Base-by-base conservation (phyloP, 78 protist genomes). In the Guillardia theta region DNA sequence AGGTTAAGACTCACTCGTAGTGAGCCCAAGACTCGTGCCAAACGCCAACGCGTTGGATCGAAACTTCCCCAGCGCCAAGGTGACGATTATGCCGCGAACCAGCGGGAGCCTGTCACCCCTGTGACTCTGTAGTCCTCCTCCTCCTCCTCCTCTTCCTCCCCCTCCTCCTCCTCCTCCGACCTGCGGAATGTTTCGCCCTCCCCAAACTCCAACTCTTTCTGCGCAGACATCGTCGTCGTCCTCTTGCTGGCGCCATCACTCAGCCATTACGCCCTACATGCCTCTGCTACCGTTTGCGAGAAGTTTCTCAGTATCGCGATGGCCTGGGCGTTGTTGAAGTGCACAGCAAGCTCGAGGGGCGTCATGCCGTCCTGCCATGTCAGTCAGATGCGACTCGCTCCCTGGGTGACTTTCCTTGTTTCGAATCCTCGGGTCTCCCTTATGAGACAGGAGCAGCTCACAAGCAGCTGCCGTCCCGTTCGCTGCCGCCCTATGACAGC, bases 321-420 rank as follows among this genome's bases (percentile, higher is more conserved):
- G 39, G 70, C 27, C 70, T 58, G 87, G 1, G 87, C 87, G 41
- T 70, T 70, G 87, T 70, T 70, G 87, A 70, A 70, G 44, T 70
- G 87, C 45, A 10, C 41, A 1, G 87, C 87, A 0, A 70, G 87
- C 87, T 70, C 87, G 9, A 70, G 33, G 30, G 87, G 87, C 87
- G 87, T 70, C 87, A 70, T 70, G 39, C 87, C 87, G 41, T 70
- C 87, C 87, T 36, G 78, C 78, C 43, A 33, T 12, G 64, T 53
- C 64, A 21, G 64, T 19, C 64, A 53, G 19, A 53, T 53, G 64
- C 19, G 64, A 53, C 64, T 21, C 19, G 15, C 64, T 53, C 64
- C 19, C 19, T 53, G 64, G 33, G 64, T 53, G 15, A 21, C 33
- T 19, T 53, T 12, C 41, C 45, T 70, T 70, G 44, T 70, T 70